A percentile compares a stretch with the other conserved stretches of the same genome.
phyloP scores from a whole-genome alignment of 2,329 filamentous ascomycete species.

The Penicillium verrucosum region DNA sequence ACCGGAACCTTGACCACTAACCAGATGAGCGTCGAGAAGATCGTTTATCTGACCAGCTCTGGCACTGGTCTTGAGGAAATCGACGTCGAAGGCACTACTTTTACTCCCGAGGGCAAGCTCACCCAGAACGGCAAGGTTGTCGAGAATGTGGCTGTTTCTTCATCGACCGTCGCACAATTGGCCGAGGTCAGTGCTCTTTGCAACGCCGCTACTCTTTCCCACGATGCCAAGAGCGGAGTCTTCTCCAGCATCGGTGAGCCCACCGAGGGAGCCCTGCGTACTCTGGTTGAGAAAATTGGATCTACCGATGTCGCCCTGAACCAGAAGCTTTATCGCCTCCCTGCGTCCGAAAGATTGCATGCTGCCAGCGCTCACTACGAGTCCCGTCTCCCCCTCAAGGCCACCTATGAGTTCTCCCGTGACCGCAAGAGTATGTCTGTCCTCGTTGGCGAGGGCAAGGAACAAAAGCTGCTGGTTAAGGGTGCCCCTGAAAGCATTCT shows the following conservation, averaged over 20 bases:
- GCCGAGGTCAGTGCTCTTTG: conserved; percentile 69
- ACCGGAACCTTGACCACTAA: conserved; percentile 97
- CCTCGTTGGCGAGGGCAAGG: conserved; percentile 66
- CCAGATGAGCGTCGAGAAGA: conserved; percentile 96
- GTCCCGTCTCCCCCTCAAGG: conserved; percentile 67
- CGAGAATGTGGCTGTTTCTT: conserved; percentile 66
- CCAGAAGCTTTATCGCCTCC: conserved; percentile 46
- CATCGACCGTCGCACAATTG: conserved; percentile 76
- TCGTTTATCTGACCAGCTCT: conserved; percentile 74
- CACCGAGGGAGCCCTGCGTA: conserved; percentile 88
- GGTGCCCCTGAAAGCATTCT: conserved; percentile 93
- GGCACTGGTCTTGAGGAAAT: conserved; percentile 78
- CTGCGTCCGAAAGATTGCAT: conserved; percentile 65
- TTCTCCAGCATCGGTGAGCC: conserved; percentile 89
- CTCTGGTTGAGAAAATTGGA: conserved; percentile 90
- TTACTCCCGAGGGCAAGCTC: conserved; percentile 76
- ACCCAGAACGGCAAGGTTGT: conserved; percentile 65
- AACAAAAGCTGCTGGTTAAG: conserved; percentile 87
- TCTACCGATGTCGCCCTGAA: conserved; percentile 66
- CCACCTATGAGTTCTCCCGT: conserved; percentile 94
- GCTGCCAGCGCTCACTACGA: conserved; percentile 83
- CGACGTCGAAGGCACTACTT: conserved; percentile 88
- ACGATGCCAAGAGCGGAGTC: conserved; percentile 69
- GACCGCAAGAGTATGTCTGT: conserved; percentile 99
- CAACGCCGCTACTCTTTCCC: conserved; percentile 81